Evolutionary conservation across 78 protist genomes (phyloP), one percentile per base, ranked within the genome.

Genomic region (slime mould (Dictyostelium discoideum)): DNA sequence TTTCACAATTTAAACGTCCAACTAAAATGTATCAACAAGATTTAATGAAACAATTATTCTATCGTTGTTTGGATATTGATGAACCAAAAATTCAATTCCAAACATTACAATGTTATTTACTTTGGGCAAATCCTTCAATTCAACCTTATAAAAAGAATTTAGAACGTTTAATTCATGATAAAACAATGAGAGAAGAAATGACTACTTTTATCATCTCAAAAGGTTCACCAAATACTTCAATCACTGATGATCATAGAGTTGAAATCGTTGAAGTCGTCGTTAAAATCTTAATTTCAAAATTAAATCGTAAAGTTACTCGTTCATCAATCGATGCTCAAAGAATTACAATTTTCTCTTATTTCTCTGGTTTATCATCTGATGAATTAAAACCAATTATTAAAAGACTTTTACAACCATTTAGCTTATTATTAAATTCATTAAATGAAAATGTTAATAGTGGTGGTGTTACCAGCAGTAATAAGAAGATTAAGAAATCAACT

Each of bases 171-270:
- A 82, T 90, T 54, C 32, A 77, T 3, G 95, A 90, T 39, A 82
- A 80, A 74, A 50, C 95, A 46, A 90, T 82, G 88, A 85, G 85
- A 48, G 95, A 90, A 1, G 95, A 90, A 54, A 90, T 90, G 95
- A 46, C 85, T 7, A 90, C 20, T 1, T 90, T 90, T 72, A 83
- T 90, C 14, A 63, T 90, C 22, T 60, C 95, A 4, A 69, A 40
- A 29, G 76, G 54, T 4, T 82, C 88, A 3, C 95, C 95, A 80
- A 69, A 65, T 39, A 16, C 39, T 24, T 83, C 89, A 4, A 77
- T 90, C 18, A 10, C 42, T 2, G 9, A 11, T 18, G 77, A 82
- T 7, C 84, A 90, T 11, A 42, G 95, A 26, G 2, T 14, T 3
- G 73, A 54, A 32, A 67, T 90, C 65, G 24, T 90, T 11, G 81